Evolutionary conservation across 2,329 filamentous ascomycete species (phyloP), one percentile per base, ranked within the genome.

Genomic region (Neonectria faginata): DNA sequence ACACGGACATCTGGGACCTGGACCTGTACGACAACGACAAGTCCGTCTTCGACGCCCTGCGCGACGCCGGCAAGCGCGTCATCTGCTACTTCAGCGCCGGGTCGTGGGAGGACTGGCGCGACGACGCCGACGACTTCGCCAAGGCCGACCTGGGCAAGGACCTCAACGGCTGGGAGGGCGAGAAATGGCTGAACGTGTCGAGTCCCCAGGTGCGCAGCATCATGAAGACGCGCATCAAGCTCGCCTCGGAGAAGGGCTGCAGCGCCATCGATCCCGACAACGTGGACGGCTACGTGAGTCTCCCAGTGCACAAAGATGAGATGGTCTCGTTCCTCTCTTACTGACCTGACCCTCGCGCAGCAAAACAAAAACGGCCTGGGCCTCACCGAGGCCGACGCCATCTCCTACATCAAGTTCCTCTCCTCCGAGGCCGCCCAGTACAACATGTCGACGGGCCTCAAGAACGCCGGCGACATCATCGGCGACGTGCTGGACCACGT

Each of bases 1-100:
- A 89, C 66, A 85, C 88, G 0, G 78, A 81, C 5, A 79, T 91
- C 45, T 80, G 74, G 62, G 79, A 81, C 65, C 57, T 89, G 0
- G 81, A 84, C 12, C 77, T 91, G 48, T 91, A 85, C 75, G 88
- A 91, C 74, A 88, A 81, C 69, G 57, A 73, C 27, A 66, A 61
- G 2, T 56, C 67, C 14, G 76, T 76, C 2, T 74, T 91, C 62
- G 82, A 88, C 64, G 80, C 89, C 12, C 88, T 90, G 75, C 80
- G 84, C 61, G 86, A 85, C 55, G 76, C 79, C 6, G 85, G 84
- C 9, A 86, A 86, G 73, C 88, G 86, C 66, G 86, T 92, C 58
- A 89, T 93, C 63, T 93, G 91, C 80, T 93, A 93, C 78, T 93
- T 93, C 79, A 90, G 88, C 56, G 90, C 89, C 0, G 91, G 91